These are phyloP conservation scores for Gremmenia infestans DNA, from an alignment of 2,329 filamentous ascomycete genomes.

Conservation along the genomic window DNA sequence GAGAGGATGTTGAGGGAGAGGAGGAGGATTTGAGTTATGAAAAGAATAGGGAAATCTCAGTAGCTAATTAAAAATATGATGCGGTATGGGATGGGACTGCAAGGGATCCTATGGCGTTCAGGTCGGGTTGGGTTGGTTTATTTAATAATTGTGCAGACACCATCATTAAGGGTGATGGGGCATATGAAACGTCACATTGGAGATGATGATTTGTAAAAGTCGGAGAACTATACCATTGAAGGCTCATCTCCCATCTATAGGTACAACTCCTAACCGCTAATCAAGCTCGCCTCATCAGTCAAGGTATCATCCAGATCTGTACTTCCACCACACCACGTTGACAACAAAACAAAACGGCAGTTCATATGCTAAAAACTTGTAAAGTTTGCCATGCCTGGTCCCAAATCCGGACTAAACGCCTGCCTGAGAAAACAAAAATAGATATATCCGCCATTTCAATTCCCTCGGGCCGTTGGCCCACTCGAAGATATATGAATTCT, in stretches of 20 bases:
- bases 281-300: conserved; percentile 6
- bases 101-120: neutral
- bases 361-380: conserved; percentile 3
- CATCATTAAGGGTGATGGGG: too few species aligned
- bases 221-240: neutral
- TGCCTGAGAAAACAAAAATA: conserved; percentile 3
- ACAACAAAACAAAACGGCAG: conserved; percentile 2
- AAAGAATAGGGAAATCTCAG: conserved; percentile 1
- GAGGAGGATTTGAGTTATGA: conserved; percentile 6
- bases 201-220: neutral
- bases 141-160: too few species aligned
- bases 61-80: neutral
- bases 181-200: neutral
- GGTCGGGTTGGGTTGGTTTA: neutral
- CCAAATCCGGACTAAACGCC: conserved; percentile 15
- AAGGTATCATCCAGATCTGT: conserved; percentile 7
- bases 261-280: conserved; percentile 9
- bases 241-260: conserved; percentile 14
- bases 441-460: conserved; percentile 1
- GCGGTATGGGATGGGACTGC: neutral
- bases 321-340: neutral
- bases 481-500: conserved; percentile 18
- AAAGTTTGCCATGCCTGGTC: neutral
- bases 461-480: neutral
- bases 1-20: conserved; percentile 22